Evolutionary conservation across 768 basidiomycete species (phyloP).

Genomic region (Tylopilus subfusipes): DNA sequence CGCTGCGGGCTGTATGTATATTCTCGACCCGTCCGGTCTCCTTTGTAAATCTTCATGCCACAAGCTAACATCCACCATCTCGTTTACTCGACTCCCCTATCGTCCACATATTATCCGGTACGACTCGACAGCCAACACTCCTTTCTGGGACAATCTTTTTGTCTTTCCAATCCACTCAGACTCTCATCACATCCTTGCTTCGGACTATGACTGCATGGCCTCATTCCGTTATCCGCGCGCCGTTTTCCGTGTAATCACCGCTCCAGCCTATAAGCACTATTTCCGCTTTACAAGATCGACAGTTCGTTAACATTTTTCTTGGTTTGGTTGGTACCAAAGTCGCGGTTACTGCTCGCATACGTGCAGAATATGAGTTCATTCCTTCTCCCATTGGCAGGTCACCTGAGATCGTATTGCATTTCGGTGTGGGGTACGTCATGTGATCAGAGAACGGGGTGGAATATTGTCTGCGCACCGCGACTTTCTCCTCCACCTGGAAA

Average conservation of each 20-base stretch:
- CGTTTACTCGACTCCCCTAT: slow-evolving; percentile 18
- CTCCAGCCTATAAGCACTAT: slow-evolving; percentile 10
- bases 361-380: slow-evolving; percentile 28
- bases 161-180: slow-evolving; percentile 6
- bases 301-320: slow-evolving; percentile 17
- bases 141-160: slow-evolving; percentile 27
- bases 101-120: slow-evolving; percentile 15
- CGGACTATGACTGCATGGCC: slow-evolving; percentile 29
- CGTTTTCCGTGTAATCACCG: slow-evolving; percentile 13
- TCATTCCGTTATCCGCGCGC: slow-evolving; percentile 6
- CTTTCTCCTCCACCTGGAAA: neutral
- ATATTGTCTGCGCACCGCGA: neutral
- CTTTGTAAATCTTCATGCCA: slow-evolving; percentile 21
- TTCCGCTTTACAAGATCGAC: slow-evolving; percentile 9
- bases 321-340: slow-evolving; percentile 18
- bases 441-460: slow-evolving; percentile 12
- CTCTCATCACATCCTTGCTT: slow-evolving; percentile 20
- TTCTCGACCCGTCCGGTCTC: slow-evolving; percentile 5
- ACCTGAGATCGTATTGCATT: neutral
- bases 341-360: slow-evolving; percentile 14
- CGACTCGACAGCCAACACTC: slow-evolving; percentile 19
- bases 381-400: neutral
- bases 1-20: slow-evolving; percentile 5
- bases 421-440: slow-evolving; percentile 20
- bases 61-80: slow-evolving; percentile 16